Evolutionary conservation across 2,329 filamentous ascomycete species (phyloP), one percentile per base, ranked within the genome.

Genomic region (Pyricularia sp.): DNA sequence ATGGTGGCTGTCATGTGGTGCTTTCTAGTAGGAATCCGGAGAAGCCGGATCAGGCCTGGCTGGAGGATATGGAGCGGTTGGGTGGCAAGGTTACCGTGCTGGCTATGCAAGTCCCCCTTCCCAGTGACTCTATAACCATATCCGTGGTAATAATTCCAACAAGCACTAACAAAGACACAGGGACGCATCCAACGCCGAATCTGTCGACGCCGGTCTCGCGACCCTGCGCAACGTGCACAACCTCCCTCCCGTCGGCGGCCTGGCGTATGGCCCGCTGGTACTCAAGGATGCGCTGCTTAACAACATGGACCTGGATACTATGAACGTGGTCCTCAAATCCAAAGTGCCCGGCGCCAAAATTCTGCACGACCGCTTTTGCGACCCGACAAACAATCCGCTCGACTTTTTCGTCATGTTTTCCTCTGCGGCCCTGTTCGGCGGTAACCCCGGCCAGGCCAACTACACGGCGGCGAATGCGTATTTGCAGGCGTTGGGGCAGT

Each of bases 381-480:
- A 72, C 10, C 30, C 70, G 0, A 14, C 11, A 9, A 42, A 31
- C 5, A 42, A 31, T 1, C 64, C 64, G 0, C 70, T 78, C 4
- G 76, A 77, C 66, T 77, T 75, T 70, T 74, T 78, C 69, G 70
- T 78, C 66, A 42, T 74, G 12, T 73, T 79, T 33, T 77, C 76
- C 0, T 79, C 77, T 1, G 17, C 73, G 1, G 69, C 72, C 2
- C 64, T 59, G 28, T 69, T 77, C 4, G 64, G 69, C 0, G 77
- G 77, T 9, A 76, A 76, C 67, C 12, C 55, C 11, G 74, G 73
- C 12, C 82, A 85, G 71, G 69, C 75, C 12, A 81, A 79, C 69
- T 85, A 85, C 69, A 72, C 74, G 1, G 79, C 80, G 0, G 80
- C 79, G 1, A 83, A 83, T 69, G 71, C 71, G 78, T 50, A 66